A percentile compares a stretch with the other conserved stretches of the same genome.
Conservation (phyloP, 805 yeast species). For the Starmerella stigmatis region DNA sequence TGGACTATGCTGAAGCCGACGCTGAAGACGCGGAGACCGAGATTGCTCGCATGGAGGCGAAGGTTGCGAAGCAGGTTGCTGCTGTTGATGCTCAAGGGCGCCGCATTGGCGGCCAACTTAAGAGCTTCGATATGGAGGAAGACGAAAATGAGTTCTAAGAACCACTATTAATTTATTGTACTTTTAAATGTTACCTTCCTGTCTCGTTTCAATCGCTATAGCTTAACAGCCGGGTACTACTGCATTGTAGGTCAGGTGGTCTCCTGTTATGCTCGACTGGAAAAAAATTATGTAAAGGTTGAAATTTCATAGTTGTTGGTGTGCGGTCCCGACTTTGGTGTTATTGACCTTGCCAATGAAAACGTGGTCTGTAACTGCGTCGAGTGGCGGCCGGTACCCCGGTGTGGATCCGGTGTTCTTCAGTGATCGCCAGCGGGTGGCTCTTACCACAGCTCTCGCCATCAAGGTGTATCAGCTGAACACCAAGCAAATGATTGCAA, state of each 20-base stretch:
- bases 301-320: not conserved
- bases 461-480: slow-evolving; percentile 31
- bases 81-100: slow-evolving; percentile 60
- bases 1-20: slow-evolving; percentile 83
- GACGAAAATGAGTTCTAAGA: slow-evolving; percentile 38
- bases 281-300: slow-evolving; percentile 9
- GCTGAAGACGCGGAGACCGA: slow-evolving; percentile 80
- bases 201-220: no score
- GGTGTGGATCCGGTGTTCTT: slow-evolving; percentile 32
- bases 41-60: slow-evolving; percentile 79
- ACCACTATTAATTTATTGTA: not conserved
- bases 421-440: slow-evolving; percentile 28
- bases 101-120: slow-evolving; percentile 59
- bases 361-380: slow-evolving; percentile 26
- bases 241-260: no score
- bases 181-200: no score
- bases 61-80: slow-evolving; percentile 70
- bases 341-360: slow-evolving; percentile 6
- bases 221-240: no score
- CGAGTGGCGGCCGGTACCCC: slow-evolving; percentile 33
- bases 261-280: no score
- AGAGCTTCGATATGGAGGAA: slow-evolving; percentile 43
- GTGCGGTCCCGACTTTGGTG: not conserved
- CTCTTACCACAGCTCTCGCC: slow-evolving; percentile 32
- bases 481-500: slow-evolving; percentile 31